These are phyloP conservation scores for Diaporthe destruens DNA, from an alignment of 2,329 filamentous ascomycete genomes.

Conservation along the genomic window DNA sequence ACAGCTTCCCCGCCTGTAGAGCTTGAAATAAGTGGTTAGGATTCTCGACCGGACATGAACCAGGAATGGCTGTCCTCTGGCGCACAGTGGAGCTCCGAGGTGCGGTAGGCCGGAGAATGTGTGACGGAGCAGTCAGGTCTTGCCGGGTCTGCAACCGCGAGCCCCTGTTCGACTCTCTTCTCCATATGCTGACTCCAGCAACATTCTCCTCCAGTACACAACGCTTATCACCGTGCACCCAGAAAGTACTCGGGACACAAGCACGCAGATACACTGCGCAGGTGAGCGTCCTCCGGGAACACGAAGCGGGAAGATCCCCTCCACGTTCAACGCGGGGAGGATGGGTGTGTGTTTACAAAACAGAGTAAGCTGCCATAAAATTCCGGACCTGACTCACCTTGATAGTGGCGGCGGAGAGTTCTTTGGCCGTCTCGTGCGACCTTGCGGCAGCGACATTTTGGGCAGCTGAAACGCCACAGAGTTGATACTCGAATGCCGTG, in stretches of 20 bases:
- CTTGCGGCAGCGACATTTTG: constrained; percentile 31
- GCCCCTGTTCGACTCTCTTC: background rate
- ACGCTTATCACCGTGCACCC: constrained; percentile 1
- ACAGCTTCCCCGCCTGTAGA: constrained; percentile 29
- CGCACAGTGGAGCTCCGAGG: constrained; percentile 11
- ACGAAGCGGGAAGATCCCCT: background rate
- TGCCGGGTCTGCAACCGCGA: constrained; percentile 19
- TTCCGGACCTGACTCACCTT: constrained; percentile 34
- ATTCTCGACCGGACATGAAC: constrained; percentile 18
- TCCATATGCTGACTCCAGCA: constrained; percentile 14
- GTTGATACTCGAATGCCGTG: constrained; percentile 34
- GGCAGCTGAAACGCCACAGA: constrained; percentile 21
- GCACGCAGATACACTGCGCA: constrained; percentile 24
- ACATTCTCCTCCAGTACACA: constrained; percentile 13
- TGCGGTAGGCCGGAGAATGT: constrained; percentile 8
- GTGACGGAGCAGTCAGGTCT: constrained; percentile 3
- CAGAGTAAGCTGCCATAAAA: background rate
- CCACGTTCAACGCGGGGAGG: background rate
- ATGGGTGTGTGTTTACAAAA: background rate
- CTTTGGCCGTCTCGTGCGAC: constrained; percentile 35
- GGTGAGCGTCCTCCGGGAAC: background rate
- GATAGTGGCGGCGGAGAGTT: constrained; percentile 36
- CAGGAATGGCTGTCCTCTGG: constrained; percentile 23
- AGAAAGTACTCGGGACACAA: background rate
- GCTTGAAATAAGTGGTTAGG: constrained; percentile 24